Conservation (phyloP, 2,329 filamentous ascomycete species). For the Grosmannia clavigera region DNA sequence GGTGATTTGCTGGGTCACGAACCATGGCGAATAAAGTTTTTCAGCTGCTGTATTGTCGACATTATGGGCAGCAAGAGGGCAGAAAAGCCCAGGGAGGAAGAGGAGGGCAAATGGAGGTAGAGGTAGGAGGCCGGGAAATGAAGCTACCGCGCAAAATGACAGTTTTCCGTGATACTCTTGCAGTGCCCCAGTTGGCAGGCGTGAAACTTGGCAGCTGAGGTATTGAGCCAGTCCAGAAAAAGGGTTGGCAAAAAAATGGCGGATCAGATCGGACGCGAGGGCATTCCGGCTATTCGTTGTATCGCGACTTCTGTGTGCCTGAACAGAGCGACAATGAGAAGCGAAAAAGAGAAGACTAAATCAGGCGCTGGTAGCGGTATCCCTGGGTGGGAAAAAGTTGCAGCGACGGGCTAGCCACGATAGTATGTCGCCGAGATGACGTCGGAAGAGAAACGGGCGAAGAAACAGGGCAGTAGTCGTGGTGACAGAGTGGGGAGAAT, state of each 20-base stretch:
- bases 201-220: neutral
- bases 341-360: neutral
- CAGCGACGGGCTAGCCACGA: neutral
- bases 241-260: neutral
- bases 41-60: slow-evolving; percentile 83
- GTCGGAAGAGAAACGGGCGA: neutral
- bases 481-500: neutral
- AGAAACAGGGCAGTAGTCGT: neutral
- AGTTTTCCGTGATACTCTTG: neutral
- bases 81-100: neutral
- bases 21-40: slow-evolving; percentile 96
- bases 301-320: neutral
- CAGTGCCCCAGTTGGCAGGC: neutral
- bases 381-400: neutral
- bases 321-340: neutral
- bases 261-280: neutral
- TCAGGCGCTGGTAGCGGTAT: neutral
- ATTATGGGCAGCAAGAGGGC: slow-evolving; percentile 23
- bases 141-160: neutral
- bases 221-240: neutral
- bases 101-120: neutral
- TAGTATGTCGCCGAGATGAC: neutral
- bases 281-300: neutral
- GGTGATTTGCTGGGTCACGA: slow-evolving; percentile 14
- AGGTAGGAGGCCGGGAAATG: neutral